Evolutionary conservation across 2,329 filamentous ascomycete genomes (phyloP), one percentile per base, ranked within the genome.

Genomic region (Talaromyces sp.): DNA sequence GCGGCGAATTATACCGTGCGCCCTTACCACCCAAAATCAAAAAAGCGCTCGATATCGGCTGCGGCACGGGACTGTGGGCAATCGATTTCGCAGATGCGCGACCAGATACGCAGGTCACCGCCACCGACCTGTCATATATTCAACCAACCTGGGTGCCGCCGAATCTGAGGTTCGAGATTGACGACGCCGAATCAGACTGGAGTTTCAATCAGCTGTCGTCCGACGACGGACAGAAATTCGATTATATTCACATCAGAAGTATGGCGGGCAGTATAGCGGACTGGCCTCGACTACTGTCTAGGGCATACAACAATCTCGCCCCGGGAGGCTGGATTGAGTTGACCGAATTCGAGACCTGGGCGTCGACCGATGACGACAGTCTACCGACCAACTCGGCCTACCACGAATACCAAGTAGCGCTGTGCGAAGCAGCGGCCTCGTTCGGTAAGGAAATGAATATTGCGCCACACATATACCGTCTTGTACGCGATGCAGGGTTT

Each of bases 401-500:
- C 50, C 63, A 67, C 56, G 62, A 70, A 65, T 70, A 67, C 48
- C 67, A 69, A 52, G 63, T 67, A 5, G 64, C 67, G 5, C 57
- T 72, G n/a, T 63, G 65, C 58, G 66, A 70, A 60, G 70, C 71
- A 3, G 68, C 70, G 9, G 65, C 63, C 19, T 65, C 64, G 33
- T 71, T 71, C 47, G 73, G 72, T 19, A 74, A 73, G 54, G 58
- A 61, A 16, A 65, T 73, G 54, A 70, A 72, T 50, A 64, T 77
- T 16, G 73, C 73, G 43, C 63, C 72, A 11, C 67, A 74, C 14
- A 73, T 78, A n/a, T 73, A 75, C 64, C 70, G 73, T 31, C 78
- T 79, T 58, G 76, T 86, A 63, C 72, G 74, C 4, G 80, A 81
- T 2, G 83, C 80, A 0, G 85, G 85, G 0, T 87, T 86, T 65